Evolutionary conservation across 768 basidiomycete genomes (phyloP).

Genomic region (Erythrobasidium yunnanense): DNA sequence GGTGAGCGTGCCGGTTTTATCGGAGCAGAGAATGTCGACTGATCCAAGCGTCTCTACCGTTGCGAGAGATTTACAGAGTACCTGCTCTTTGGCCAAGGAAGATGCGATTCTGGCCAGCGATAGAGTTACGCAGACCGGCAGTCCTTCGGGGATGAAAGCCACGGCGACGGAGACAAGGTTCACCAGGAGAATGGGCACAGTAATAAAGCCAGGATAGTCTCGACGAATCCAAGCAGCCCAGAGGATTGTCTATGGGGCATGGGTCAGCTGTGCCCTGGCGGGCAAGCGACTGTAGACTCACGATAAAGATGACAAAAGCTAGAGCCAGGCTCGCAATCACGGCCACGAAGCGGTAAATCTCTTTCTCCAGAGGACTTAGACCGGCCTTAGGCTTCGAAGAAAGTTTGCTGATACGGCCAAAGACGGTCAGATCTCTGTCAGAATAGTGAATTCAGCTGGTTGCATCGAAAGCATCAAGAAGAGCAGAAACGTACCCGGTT

Average conservation of each 20-base stretch:
- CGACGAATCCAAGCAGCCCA: constrained; percentile 30
- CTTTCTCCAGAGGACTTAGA: constrained; percentile 50
- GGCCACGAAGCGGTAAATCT: constrained; percentile 51
- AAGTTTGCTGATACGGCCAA: constrained; percentile 51
- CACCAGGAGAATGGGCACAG: constrained; percentile 49
- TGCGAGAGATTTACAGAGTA: constrained; percentile 51
- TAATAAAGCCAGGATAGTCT: constrained; percentile 44
- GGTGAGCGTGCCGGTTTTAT: constrained; percentile 58
- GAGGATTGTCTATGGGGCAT: no score
- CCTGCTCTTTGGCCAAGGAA: constrained; percentile 31
- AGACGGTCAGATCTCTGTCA: constrained; percentile 19
- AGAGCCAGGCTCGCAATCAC: constrained; percentile 18
- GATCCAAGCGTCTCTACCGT: constrained; percentile 60
- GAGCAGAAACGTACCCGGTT: constrained; percentile 5
- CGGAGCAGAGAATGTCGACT: constrained; percentile 52
- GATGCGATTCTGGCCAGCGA: constrained; percentile 45
- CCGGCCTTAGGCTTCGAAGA: constrained; percentile 45
- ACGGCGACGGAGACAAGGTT: constrained; percentile 51
- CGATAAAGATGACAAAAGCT: constrained; percentile 16
- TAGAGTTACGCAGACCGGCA: constrained; percentile 45
- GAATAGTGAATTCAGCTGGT: background rate
- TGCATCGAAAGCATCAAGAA: background rate
- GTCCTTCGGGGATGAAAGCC: constrained; percentile 47
- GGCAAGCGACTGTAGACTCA: no score
- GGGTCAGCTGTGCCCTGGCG: no score